phyloP scores from a whole-genome alignment of 371 early-diverging fungal genomes.

The Saksenaea vasiformis region DNA sequence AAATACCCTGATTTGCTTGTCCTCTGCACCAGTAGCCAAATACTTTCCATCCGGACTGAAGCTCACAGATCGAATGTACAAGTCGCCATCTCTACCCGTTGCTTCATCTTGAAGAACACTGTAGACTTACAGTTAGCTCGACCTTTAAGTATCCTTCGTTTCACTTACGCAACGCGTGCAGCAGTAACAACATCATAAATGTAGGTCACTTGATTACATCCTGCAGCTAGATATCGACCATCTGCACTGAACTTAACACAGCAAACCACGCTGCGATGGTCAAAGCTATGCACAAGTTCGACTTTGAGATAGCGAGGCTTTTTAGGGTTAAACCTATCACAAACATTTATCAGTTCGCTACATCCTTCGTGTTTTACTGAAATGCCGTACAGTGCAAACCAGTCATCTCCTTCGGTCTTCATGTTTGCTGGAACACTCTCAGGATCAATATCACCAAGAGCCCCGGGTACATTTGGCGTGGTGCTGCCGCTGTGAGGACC shows the following conservation, averaged over 20 bases:
- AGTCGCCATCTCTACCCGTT: conserved; percentile 74
- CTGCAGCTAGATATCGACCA: conserved; percentile 92
- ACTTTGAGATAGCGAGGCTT: conserved; percentile 74
- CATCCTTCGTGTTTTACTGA: conserved; percentile 17
- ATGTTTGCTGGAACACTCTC: conserved; percentile 77
- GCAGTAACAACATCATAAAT: conserved; percentile 86
- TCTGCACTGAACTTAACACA: conserved; percentile 95
- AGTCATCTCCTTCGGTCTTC: conserved; percentile 87
- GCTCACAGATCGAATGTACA: conserved; percentile 95
- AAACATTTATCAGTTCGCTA: background rate
- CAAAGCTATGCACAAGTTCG: conserved; percentile 83
- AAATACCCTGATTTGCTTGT: conserved; percentile 85
- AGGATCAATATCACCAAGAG: conserved; percentile 78
- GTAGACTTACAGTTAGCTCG: background rate
- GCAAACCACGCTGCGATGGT: conserved; percentile 92
- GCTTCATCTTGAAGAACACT: conserved; percentile 80
- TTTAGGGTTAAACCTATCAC: conserved; percentile 76
- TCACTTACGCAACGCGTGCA: conserved; percentile 65
- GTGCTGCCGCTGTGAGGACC: conserved; percentile 23
- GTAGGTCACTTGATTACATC: conserved; percentile 91
- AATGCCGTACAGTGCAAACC: conserved; percentile 73
- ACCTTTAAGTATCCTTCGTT: background rate
- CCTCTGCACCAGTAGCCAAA: conserved; percentile 97
- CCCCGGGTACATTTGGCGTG: conserved; percentile 5
- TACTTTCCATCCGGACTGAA: conserved; percentile 94